A percentile compares a stretch with the other conserved stretches of the same genome.
Evolutionary conservation across 2,329 filamentous ascomycete genomes (phyloP).

Genomic region (Sclerotinia sclerotiorum): DNA sequence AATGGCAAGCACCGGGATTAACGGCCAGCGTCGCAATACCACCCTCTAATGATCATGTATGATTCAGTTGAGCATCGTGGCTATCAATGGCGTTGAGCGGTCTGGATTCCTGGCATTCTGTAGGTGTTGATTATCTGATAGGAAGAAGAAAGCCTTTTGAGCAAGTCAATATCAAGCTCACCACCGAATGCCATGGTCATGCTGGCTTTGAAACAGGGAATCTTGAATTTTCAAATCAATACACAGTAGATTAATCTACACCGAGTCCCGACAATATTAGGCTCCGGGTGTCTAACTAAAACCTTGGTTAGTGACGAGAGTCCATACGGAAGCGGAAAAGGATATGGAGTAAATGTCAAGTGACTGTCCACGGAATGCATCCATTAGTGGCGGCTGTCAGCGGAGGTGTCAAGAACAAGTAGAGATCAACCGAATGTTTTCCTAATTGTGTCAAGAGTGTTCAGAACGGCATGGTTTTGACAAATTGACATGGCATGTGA

Average conservation of each 20-base stretch:
- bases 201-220: neutral
- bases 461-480: neutral
- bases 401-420: neutral
- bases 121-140: neutral
- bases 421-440: neutral
- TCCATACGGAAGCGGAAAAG: neutral
- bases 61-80: neutral
- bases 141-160: neutral
- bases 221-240: neutral
- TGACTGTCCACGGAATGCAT: neutral
- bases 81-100: slow-evolving; percentile 1
- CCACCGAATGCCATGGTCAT: neutral
- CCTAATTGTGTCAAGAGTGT: neutral
- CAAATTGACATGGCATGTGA: neutral
- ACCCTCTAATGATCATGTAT: neutral
- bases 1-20: neutral
- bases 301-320: neutral
- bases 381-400: neutral
- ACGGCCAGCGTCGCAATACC: neutral
- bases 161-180: neutral
- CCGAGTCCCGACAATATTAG: neutral
- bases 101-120: neutral
- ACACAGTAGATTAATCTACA: neutral
- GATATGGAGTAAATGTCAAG: slow-evolving; percentile 7
- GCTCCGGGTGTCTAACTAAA: neutral